Evolutionary conservation across 768 basidiomycete genomes (phyloP), one percentile per base, ranked within the genome.

Genomic region (Mycena vitilis): DNA sequence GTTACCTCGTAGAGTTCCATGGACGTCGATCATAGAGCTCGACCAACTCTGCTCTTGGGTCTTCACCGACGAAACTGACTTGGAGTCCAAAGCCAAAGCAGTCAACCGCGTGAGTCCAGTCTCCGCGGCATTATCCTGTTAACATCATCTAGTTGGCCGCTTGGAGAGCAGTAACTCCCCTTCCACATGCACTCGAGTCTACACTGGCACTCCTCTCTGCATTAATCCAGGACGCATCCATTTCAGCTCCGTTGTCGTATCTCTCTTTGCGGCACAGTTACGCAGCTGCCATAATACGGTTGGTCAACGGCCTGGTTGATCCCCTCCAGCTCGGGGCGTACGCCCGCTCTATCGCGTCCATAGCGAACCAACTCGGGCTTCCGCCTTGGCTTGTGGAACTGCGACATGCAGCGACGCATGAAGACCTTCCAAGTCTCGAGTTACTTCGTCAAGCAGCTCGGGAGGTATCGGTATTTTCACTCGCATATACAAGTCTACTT

Each of bases 261-360:
- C 83, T 94, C 42, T 78, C 83, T 57, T 78, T 94, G 61, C 87
- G 96, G 22, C 91, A 96, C 73, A 87, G 87, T 67, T 95, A 95
- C 78, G 89, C 94, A 11, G 83, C 91, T 30, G 90, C 95, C 2
- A 82, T 98, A 66, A 91, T 96, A 66, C 84, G 97, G 38, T 88
- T 99, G 71, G 94, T 99, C 71, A 99, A 99, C 73, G 94, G 95
- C 2, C 85, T 99, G 44, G 97, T 98, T 9, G 98, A 99, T 75
- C 95, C 96, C 16, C 83, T 98, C 13, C 98, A 99, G 75, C 85
- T 89, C 12, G 95, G 96, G 9, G 86, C 88, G 22, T 99, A 93
- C 75, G 97, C 98, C 4, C 86, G 96, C 23, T 92, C 98, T 2
- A 98, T 99, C 72, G 89, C 93, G 0, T 89, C 92, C 47, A 93